Conservation (phyloP, 208 protist genomes). For the Histomonas meleagridis region DNA sequence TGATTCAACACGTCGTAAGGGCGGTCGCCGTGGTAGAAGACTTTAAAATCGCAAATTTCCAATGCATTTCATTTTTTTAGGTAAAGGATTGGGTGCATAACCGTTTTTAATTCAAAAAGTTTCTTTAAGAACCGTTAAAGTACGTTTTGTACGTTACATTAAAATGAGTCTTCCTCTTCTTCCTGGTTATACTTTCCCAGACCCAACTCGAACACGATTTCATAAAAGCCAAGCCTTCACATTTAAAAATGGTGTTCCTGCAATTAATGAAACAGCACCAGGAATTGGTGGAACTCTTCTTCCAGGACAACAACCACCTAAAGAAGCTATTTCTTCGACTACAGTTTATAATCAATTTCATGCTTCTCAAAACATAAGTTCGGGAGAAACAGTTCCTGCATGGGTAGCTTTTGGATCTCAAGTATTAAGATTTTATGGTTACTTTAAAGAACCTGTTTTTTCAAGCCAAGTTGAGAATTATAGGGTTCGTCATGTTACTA, state of each 20-base stretch:
- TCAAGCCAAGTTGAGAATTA: conserved; percentile 68
- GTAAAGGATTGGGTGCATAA: no score
- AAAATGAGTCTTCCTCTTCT: conserved; percentile 33
- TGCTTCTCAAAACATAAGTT: neutral
- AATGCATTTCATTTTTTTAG: no score
- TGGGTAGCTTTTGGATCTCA: conserved; percentile 30
- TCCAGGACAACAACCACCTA: neutral
- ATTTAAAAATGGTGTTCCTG: neutral
- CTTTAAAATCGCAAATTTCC: no score
- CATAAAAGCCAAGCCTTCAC: conserved; percentile 28
- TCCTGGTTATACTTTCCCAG: conserved; percentile 22
- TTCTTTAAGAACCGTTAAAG: no score
- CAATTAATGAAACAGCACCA: conserved; percentile 13
- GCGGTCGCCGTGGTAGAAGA: conserved; percentile 51
- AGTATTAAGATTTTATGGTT: conserved; percentile 80
- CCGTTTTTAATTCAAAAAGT: no score
- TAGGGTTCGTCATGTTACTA: conserved; percentile 70
- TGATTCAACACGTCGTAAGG: conserved; percentile 91
- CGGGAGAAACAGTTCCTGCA: conserved; percentile 20
- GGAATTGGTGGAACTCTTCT: neutral
- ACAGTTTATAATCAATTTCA: neutral
- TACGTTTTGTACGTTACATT: neutral
- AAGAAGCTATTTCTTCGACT: conserved; percentile 11
- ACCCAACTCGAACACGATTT: neutral
- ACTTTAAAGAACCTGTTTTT: conserved; percentile 74